phyloP scores from a whole-genome alignment of 176 grass and related monocot species.

The Juncus inflexus region DNA sequence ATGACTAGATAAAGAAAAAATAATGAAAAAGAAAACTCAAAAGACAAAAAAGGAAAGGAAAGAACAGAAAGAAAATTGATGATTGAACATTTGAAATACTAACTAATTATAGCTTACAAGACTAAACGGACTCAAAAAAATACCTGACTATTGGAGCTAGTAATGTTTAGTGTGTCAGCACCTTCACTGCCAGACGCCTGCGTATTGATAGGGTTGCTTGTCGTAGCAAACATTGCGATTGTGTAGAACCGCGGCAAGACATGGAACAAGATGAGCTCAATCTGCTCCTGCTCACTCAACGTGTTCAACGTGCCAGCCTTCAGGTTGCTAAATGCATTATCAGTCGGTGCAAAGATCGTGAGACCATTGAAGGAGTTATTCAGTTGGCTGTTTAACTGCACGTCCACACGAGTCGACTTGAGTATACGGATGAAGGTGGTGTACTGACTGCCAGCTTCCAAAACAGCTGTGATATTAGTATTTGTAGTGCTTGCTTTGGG shows the following conservation, averaged over 20 bases:
- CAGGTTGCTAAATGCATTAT: conserved; percentile 54
- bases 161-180: conserved; percentile 53
- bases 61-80: background rate
- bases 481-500: conserved; percentile 3
- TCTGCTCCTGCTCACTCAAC: conserved; percentile 42
- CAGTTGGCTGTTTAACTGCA: conserved; percentile 58
- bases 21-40: background rate
- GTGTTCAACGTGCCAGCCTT: conserved; percentile 39
- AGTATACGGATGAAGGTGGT: conserved; percentile 54
- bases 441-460: conserved; percentile 47
- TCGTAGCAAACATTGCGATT: conserved; percentile 39
- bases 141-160: conserved; percentile 38
- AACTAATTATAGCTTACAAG: conserved; percentile 5
- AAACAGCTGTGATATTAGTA: conserved; percentile 43
- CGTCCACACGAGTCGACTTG: conserved; percentile 24
- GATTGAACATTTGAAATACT: background rate
- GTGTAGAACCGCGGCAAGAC: conserved; percentile 58
- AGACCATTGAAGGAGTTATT: conserved; percentile 59
- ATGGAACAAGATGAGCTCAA: conserved; percentile 50
- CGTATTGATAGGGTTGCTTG: conserved; percentile 64
- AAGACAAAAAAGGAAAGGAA: background rate
- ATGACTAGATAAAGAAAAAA: background rate
- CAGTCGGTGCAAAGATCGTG: conserved; percentile 55
- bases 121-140: background rate
- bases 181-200: conserved; percentile 52